Evolutionary conservation across 371 early-diverging fungal species (phyloP), one percentile per base, ranked within the genome.

Genomic region (Chytridiales sp.): DNA sequence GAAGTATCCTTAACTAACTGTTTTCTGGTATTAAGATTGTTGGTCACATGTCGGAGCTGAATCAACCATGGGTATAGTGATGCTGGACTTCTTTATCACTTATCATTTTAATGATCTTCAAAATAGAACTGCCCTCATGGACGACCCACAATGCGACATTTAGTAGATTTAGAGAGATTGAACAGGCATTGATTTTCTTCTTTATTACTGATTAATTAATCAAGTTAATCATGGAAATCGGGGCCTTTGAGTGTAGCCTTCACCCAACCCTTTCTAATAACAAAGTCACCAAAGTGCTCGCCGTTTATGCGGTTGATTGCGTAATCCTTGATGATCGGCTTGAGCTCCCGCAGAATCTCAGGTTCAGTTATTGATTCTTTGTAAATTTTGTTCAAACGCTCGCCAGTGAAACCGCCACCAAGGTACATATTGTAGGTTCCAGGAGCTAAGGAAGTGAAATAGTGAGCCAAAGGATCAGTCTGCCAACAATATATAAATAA

Each of bases 51-150:
- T 84, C 88, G 17, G 82, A 81, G 43, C 85, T 94, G 66, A 84
- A 91, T 22, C 92, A 93, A 58, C 95, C 95, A 27, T 96, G 93
- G 88, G 84, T 83, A 76, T 67, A n/a, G n/a, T n/a, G 67, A 47
- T 15, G 34, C n/a, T 32, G 53, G 38, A 9, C 6, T 38, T 40
- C 39, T 35, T 29, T 19, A 11, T 19, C 2, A 24, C 24, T 19
- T 21, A 4, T n/a, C 41, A 21, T 17, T 26, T 22, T 32, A 26
- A 26, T 13, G 42, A 31, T 47, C 30, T 67, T 13, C 15, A 9
- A 19, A 24, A 22, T 34, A 82, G 94, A 97, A 97, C 63, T 99
- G 99, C 66, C 99, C 99, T 17, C 99, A 99, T 63, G 99, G 99
- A 3, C 77, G 99, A 19, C 99, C 99, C 0, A 97, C 99, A 0